These are phyloP conservation scores for Homolaphlyctis polyrhiza DNA, from an alignment of 371 early-diverging fungal species.

Conservation along the genomic window DNA sequence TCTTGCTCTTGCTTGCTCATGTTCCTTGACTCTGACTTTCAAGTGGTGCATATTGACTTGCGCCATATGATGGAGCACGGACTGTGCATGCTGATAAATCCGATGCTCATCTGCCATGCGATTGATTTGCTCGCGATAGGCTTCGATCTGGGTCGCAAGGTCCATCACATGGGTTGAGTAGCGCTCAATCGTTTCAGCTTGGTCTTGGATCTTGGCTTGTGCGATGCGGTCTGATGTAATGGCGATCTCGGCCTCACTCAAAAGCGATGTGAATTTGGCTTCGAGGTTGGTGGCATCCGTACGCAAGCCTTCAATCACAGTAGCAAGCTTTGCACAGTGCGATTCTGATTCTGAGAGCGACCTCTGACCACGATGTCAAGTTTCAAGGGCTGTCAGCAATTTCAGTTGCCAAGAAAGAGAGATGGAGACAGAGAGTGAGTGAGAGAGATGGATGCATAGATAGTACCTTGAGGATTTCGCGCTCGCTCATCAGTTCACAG, in stretches of 20 bases:
- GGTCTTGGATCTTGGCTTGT: neutral
- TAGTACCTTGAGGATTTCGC: neutral
- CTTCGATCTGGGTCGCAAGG: neutral
- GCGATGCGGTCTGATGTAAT: neutral
- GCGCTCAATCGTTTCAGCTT: neutral
- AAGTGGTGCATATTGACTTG: constrained; percentile 1
- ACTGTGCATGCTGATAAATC: neutral
- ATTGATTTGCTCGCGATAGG: neutral
- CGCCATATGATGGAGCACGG: constrained; percentile 1
- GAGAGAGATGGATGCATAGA: neutral
- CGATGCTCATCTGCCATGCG: neutral
- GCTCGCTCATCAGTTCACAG: neutral
- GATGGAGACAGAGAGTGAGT: neutral
- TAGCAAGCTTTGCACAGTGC: neutral
- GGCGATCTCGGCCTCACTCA: neutral
- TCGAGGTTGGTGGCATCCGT: neutral
- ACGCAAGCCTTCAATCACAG: neutral
- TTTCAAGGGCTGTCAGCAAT: neutral
- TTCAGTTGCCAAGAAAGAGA: neutral
- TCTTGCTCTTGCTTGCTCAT: neutral
- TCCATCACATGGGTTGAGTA: constrained; percentile 1
- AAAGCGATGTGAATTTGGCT: neutral
- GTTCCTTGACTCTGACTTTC: neutral
- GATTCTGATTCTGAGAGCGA: neutral
- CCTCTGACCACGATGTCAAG: neutral